phyloP scores from a whole-genome alignment of 352 stramenopile genomes.

The Phytopythium mirpurense region DNA sequence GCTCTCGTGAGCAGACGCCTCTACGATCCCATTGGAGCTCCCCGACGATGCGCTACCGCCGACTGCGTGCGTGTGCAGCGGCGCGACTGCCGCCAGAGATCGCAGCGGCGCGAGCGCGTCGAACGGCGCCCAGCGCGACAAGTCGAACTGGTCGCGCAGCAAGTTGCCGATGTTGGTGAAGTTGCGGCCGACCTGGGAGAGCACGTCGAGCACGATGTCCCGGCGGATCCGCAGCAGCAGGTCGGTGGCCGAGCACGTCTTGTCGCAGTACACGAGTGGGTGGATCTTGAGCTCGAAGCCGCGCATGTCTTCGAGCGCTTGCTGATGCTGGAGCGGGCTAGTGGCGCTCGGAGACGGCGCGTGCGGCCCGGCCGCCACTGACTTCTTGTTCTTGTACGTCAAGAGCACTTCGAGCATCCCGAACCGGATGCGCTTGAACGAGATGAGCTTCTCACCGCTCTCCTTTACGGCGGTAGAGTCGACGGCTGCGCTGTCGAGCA shows the following conservation, averaged over 20 bases:
- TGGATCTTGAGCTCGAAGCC: conserved; percentile 84
- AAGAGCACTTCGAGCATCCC: conserved; percentile 71
- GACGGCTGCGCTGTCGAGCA: conserved; percentile 5
- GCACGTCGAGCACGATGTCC: conserved; percentile 76
- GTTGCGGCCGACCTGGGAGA: conserved; percentile 81
- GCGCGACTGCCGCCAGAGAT: conserved; percentile 24
- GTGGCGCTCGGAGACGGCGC: conserved; percentile 12
- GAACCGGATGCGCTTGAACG: conserved; percentile 80
- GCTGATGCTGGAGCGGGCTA: conserved; percentile 13
- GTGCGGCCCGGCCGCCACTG: conserved; percentile 7
- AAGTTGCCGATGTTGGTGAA: conserved; percentile 86
- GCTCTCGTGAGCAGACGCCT: conserved; percentile 7
- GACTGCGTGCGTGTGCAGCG: not conserved
- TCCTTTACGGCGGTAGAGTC: conserved; percentile 39
- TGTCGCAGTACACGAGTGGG: conserved; percentile 83
- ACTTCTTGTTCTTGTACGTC: conserved; percentile 81
- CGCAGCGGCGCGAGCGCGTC: conserved; percentile 64
- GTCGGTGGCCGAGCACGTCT: conserved; percentile 74
- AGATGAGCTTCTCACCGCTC: conserved; percentile 40
- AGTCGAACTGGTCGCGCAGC: conserved; percentile 72
- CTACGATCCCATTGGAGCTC: not conserved
- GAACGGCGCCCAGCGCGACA: conserved; percentile 59
- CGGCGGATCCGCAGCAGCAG: conserved; percentile 67
- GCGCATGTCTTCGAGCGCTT: conserved; percentile 80
- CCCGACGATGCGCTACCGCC: not conserved